Evolutionary conservation across 169 alveolate species (phyloP), one percentile per base, ranked within the genome.

Genomic region (Babesia divergens): DNA sequence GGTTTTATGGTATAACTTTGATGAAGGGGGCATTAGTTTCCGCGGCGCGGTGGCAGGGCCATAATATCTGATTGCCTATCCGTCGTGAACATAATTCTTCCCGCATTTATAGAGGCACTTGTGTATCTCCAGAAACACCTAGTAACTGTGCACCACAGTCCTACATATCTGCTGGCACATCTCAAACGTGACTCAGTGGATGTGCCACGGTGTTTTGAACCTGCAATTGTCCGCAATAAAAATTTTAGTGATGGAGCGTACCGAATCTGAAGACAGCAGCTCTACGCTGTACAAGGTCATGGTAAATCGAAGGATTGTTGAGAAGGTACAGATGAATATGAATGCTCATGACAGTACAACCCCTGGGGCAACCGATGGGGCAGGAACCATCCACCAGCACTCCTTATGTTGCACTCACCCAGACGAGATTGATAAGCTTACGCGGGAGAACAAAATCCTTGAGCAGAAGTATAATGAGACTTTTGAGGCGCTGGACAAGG

Each of bases 381-480:
- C 65, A 24, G 34, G 46, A 42, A 22, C 29, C 42, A 13, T 32
- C 42, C 40, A 56, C 28, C 35, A 44, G 6, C 43, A 31, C 1
- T 5, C 29, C 4, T 8, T 18, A 26, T 31, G 42, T 9, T 32
- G 77, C 44, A 18, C 49, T 34, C 46, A 51, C 7, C 16, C 0
- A 9, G 67, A 52, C 7, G 56, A 66, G 16, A 31, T 77, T 14
- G 74, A 77, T 16, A 34, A 24, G 53, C 67, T 67, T 6, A 2
- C 22, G 29, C 40, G 32, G 29, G 60, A 58, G 18, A 77, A 77
- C 43, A 29, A 42, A 54, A 26, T 46, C 37, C 51, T 77, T 26
- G 86, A 77, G 51, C 24, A 29, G 16, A 77, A 77, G 52, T 80
- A 80, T 37, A 58, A 80, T 14, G 83, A 68, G 16, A 80, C 88